Evolutionary conservation across 2,329 filamentous ascomycete genomes (phyloP).

Genomic region (Stagonosporopsis chrysanthemi): DNA sequence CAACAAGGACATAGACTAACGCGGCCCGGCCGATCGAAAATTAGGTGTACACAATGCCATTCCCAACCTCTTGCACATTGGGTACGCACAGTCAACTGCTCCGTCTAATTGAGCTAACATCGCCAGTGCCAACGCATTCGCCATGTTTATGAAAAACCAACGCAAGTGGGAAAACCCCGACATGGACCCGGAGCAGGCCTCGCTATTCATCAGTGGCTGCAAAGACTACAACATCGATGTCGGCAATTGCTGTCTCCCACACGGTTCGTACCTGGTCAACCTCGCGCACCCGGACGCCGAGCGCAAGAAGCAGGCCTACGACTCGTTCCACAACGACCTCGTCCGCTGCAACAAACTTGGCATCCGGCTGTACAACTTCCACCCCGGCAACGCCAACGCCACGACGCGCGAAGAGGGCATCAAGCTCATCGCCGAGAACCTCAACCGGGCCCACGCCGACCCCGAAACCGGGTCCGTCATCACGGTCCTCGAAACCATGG

Average conservation of each 20-base stretch:
- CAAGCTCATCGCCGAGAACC: slow-evolving; percentile 76
- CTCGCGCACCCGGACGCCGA: slow-evolving; percentile 81
- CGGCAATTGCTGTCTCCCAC: slow-evolving; percentile 80
- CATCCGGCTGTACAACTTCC: slow-evolving; percentile 96
- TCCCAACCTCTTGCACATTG: slow-evolving; percentile 78
- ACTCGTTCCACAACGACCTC: slow-evolving; percentile 86
- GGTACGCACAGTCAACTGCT: slow-evolving; percentile 48
- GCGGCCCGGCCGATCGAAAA: slow-evolving; percentile 23
- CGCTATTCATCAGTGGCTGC: slow-evolving; percentile 74
- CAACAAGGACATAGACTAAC: slow-evolving; percentile 25
- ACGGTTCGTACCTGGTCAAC: slow-evolving; percentile 96
- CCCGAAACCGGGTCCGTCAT: slow-evolving; percentile 72
- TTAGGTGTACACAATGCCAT: slow-evolving; percentile 88
- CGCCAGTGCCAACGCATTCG: slow-evolving; percentile 82
- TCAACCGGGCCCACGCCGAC: slow-evolving; percentile 82
- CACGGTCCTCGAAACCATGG: slow-evolving; percentile 95
- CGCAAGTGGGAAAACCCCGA: slow-evolving; percentile 91
- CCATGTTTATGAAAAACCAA: slow-evolving; percentile 94
- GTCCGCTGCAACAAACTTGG: slow-evolving; percentile 83
- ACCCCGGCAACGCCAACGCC: slow-evolving; percentile 81
- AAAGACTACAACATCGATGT: slow-evolving; percentile 75
- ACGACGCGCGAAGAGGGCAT: slow-evolving; percentile 75
- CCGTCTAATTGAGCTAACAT: slow-evolving; percentile 28
- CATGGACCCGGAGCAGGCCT: slow-evolving; percentile 70
- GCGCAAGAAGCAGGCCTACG: slow-evolving; percentile 87